Evolutionary conservation across 2,329 filamentous ascomycete genomes (phyloP), one percentile per base, ranked within the genome.

Genomic region (Colletotrichum gloeosporioides): DNA sequence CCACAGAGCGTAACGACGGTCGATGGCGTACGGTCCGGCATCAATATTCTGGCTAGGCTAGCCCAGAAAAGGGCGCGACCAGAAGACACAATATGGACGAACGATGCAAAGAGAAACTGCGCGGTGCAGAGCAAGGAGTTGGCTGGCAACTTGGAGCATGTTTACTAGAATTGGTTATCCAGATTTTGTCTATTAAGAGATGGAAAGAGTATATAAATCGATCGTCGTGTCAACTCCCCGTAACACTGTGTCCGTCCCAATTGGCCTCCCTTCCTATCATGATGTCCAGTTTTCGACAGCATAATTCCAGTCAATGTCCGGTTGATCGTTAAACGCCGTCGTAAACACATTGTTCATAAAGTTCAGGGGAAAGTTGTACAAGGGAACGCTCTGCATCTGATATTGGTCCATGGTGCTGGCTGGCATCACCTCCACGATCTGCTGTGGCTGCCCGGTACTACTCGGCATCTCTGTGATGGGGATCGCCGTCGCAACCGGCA

Each of bases 291-390:
- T 73, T 8, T 74, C 59, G 34, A 74, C 57, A 7, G 71, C 59
- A 57, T 61, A 27, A 2, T 61, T 36, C 73, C 73, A 76, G 29
- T 76, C 73, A 8, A 76, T 69, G 6, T 76, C 73, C 13, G 64
- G 57, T 18, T 57, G 55, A 12, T 73, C 73, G 12, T 61, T 76
- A 13, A 76, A 76, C 13, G 73, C 73, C n/a, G 71, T 73, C 13
- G 57, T 63, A 29, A 71, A 76, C 39, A 76, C 39, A 7, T 76
- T 73, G 8, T 29, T 66, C 25, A 76, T 76, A 9, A 76, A 73
- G 15, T 65, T 65, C 27, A 59, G 29, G 6, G 71, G 64, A 15
- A 76, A 61, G 44, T 76, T 73, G 27, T 73, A 73, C 27, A 75
- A 57, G 29, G 70, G 63, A 34, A 70, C 27, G 27, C 49, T 69